Percentiles rank a stretch among this genome's conserved stretches.
phyloP scores from a whole-genome alignment of 225 moss, liverwort and hornwort genomes.

The Thuidium tamariscinum region DNA sequence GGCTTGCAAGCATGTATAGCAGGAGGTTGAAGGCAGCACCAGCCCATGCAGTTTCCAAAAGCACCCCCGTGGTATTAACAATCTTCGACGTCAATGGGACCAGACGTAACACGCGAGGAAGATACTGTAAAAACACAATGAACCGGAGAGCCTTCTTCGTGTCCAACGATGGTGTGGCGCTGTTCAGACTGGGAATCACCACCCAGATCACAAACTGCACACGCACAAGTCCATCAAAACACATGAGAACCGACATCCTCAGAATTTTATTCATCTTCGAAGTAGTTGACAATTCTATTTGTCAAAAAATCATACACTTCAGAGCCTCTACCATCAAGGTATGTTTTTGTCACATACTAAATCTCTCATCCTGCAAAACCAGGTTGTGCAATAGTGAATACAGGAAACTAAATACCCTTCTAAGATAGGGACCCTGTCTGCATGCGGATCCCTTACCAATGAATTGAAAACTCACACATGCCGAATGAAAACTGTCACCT shows the following conservation, averaged over 20 bases:
- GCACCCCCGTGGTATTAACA: constrained; percentile 28
- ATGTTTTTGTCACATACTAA: neutral
- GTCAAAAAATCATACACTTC: neutral
- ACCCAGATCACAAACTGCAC: constrained; percentile 51
- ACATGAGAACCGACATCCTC: neutral
- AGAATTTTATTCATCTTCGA: neutral
- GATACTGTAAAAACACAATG: constrained; percentile 47
- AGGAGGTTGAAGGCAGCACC: constrained; percentile 60
- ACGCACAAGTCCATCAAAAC: neutral
- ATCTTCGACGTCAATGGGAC: constrained; percentile 47
- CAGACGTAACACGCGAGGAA: constrained; percentile 48
- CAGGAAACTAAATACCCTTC: neutral
- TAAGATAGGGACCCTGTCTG: neutral
- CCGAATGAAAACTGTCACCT: neutral
- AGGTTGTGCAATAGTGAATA: neutral
- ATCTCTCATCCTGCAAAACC: neutral
- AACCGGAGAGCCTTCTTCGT: constrained; percentile 37
- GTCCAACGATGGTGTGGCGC: constrained; percentile 7
- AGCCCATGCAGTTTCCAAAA: constrained; percentile 62
- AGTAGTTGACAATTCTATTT: neutral
- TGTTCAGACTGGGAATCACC: constrained; percentile 30
- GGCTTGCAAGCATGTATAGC: constrained; percentile 55
- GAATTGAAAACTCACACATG: too few relatives aligned
- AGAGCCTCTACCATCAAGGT: neutral
- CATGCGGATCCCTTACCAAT: too few relatives aligned